phyloP scores from a whole-genome alignment of 441 rosid species.

The Pelargonium citronellum region DNA sequence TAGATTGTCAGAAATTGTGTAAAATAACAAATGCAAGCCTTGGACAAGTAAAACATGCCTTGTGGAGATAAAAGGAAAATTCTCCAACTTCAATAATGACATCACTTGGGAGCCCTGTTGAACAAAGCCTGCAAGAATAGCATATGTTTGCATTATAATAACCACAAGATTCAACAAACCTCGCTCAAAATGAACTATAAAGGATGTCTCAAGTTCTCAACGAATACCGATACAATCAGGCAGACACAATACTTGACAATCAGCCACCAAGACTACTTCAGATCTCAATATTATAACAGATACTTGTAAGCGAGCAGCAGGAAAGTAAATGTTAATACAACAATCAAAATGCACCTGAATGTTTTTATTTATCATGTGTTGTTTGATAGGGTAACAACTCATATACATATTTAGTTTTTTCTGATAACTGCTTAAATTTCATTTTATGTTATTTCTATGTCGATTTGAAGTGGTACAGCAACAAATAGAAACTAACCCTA shows the following conservation, averaged over 20 bases:
- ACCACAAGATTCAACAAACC: neutral
- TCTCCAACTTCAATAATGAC: constrained; percentile 64
- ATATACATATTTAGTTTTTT: neutral
- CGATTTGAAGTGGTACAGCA: neutral
- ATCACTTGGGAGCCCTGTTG: constrained; percentile 82
- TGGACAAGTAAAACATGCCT: constrained; percentile 35
- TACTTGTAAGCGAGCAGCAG: no score
- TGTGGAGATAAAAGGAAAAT: constrained; percentile 68
- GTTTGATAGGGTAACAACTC: neutral
- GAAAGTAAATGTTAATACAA: no score
- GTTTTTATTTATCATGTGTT: neutral
- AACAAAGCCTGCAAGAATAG: constrained; percentile 54
- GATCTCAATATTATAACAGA: neutral
- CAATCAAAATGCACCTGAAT: no score
- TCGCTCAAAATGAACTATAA: neutral
- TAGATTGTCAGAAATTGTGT: neutral
- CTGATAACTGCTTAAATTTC: neutral
- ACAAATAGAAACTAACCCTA: neutral
- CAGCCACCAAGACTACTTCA: neutral
- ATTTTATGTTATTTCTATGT: neutral
- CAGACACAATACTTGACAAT: neutral
- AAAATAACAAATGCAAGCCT: neutral
- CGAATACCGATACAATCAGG: neutral
- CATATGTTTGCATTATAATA: constrained; percentile 1
- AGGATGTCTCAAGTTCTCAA: neutral